Percentiles rank a stretch among this genome's conserved stretches.
These are phyloP conservation scores for Fusarium cicatricum DNA, from an alignment of 2,329 filamentous ascomycete species.

Conservation along the genomic window DNA sequence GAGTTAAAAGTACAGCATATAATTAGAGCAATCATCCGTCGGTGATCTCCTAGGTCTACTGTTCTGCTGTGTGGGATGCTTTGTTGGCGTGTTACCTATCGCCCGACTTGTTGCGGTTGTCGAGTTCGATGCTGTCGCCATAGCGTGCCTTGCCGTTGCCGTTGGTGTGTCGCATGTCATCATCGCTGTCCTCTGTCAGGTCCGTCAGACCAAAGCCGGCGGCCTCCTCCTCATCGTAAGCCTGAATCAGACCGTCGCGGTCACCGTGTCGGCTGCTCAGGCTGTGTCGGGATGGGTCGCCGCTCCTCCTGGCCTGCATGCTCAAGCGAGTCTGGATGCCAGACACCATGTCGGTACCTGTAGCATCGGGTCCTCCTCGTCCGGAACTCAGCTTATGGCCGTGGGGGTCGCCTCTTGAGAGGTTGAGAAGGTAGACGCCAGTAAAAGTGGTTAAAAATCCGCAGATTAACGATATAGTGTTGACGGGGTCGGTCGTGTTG, in stretches of 20 bases:
- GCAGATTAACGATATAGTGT: slow-evolving; percentile 89
- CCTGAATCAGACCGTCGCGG: slow-evolving; percentile 83
- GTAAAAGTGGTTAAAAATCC: slow-evolving; percentile 96
- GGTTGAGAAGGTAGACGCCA: slow-evolving; percentile 93
- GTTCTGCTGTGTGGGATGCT: slow-evolving; percentile 30
- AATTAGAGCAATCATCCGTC: neutral
- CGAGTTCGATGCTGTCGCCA: slow-evolving; percentile 58
- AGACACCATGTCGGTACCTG: slow-evolving; percentile 90
- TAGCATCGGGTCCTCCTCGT: slow-evolving; percentile 73
- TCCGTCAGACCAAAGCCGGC: slow-evolving; percentile 80
- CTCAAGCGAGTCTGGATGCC: slow-evolving; percentile 89
- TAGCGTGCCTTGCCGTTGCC: slow-evolving; percentile 54
- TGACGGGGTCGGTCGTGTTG: slow-evolving; percentile 91
- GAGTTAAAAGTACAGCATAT: slow-evolving; percentile 9
- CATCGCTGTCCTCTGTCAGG: slow-evolving; percentile 79
- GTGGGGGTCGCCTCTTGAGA: slow-evolving; percentile 91
- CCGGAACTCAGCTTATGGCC: slow-evolving; percentile 72
- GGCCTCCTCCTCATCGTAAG: slow-evolving; percentile 85
- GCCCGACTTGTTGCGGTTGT: slow-evolving; percentile 57
- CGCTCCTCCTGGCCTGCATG: slow-evolving; percentile 88
- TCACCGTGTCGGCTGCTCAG: slow-evolving; percentile 73
- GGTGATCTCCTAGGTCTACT: slow-evolving; percentile 14
- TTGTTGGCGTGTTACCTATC: slow-evolving; percentile 41
- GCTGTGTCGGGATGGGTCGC: slow-evolving; percentile 69
- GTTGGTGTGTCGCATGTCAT: slow-evolving; percentile 57